Evolutionary conservation across 1,139 yeast species (phyloP).

Genomic region (Suhomyces coccinellae): DNA sequence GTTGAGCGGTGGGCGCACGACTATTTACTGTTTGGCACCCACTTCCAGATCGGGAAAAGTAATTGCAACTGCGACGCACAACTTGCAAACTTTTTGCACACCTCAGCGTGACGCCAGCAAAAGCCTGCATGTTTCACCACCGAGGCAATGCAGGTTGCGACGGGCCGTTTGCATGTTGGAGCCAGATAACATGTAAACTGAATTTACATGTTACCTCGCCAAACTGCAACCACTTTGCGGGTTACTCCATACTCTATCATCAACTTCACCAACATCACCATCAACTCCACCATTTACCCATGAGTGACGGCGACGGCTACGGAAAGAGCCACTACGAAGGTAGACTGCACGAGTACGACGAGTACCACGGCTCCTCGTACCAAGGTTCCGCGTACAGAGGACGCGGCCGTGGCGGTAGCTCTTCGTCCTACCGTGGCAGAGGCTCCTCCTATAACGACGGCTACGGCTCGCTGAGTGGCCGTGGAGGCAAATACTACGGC

Average conservation of each 20-base stretch:
- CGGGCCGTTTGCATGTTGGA: no score
- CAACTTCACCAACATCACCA: not conserved
- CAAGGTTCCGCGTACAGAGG: constrained; percentile 10
- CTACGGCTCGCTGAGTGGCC: constrained; percentile 3
- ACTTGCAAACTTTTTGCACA: not conserved
- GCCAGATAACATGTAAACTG: no score
- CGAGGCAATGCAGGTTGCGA: not conserved
- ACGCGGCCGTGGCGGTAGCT: constrained; percentile 7
- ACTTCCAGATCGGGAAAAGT: constrained; percentile 12
- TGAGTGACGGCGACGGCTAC: constrained; percentile 8
- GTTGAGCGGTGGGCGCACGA: constrained; percentile 3
- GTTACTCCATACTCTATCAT: not conserved
- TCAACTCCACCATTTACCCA: not conserved
- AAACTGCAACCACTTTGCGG: not conserved
- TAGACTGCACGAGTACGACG: constrained; percentile 10
- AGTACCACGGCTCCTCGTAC: constrained; percentile 10
- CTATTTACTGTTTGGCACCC: constrained; percentile 5
- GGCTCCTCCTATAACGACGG: constrained; percentile 8
- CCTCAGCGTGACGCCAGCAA: not conserved
- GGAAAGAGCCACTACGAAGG: constrained; percentile 9
- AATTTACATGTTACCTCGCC: no score
- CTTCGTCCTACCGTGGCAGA: constrained; percentile 4
- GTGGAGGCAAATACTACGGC: constrained; percentile 8
- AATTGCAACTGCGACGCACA: constrained; percentile 1
- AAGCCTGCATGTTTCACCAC: not conserved